These are phyloP conservation scores for Infundibulicybe gibba DNA, from an alignment of 768 basidiomycete genomes.

Conservation along the genomic window DNA sequence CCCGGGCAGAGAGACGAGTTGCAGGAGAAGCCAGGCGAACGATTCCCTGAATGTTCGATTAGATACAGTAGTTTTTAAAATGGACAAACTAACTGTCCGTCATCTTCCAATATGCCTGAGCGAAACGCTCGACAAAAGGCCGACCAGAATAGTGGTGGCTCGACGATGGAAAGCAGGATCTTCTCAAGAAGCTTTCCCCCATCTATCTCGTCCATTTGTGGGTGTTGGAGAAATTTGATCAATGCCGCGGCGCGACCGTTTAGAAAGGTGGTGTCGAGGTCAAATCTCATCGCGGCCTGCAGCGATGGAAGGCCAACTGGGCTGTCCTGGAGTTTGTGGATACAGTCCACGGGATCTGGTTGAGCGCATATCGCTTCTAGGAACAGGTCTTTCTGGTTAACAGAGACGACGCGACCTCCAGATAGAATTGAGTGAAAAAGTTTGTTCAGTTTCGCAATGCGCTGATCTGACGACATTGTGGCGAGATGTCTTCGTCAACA, in stretches of 20 bases:
- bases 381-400: conserved; percentile 24
- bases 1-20: conserved; percentile 23
- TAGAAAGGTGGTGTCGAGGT: conserved; percentile 32
- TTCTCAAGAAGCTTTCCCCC: conserved; percentile 39
- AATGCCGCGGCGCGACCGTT: conserved; percentile 36
- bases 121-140: conserved; percentile 32
- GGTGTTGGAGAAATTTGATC: conserved; percentile 31
- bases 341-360: conserved; percentile 30
- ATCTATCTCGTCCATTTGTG: conserved; percentile 31
- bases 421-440: conserved; percentile 27
- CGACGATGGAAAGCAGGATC: conserved; percentile 36
- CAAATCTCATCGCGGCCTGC: conserved; percentile 36
- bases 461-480: conserved; percentile 15
- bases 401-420: conserved; percentile 21
- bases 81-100: conserved; percentile 19
- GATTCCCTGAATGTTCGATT: neutral
- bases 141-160: conserved; percentile 52
- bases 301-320: conserved; percentile 31
- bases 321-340: conserved; percentile 32
- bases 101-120: conserved; percentile 25
- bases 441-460: conserved; percentile 21
- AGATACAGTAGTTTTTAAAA: too few species aligned
- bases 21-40: conserved; percentile 33
- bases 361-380: conserved; percentile 42
- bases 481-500: neutral